Evolutionary conservation across 192 early-diverging fungal genomes (phyloP), one percentile per base, ranked within the genome.

Genomic region (Diversispora epigaea): DNA sequence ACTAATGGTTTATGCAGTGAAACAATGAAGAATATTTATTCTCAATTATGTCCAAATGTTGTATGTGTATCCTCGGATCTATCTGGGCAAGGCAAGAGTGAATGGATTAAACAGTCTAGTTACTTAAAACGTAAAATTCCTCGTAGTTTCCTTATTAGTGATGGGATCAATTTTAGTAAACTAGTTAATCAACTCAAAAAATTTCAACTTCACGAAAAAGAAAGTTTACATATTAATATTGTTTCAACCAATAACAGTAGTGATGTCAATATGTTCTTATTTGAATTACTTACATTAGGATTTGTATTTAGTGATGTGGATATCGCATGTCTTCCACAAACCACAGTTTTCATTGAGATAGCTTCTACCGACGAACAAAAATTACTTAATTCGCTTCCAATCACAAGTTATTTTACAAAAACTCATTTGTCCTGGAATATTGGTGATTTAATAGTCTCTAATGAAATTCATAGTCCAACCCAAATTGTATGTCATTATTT

Each of bases 221-320:
- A 69, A 40, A 50, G 19, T 55, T 43, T 77, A 46, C 76, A 77
- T 41, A 45, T 77, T 8, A 71, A 68, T 73, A 77, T 77, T 12
- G 21, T 70, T 7, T 61, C 60, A 8, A 10, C 68, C 1, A 21
- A 62, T 44, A 7, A 73, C 63, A 57, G 56, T 43, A 43, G 25
- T 41, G 76, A 77, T 22, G 60, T 77, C 9, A 77, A 77, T 52
- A 64, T 72, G 43, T 71, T 77, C 19, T 43, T 77, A 8, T 77
- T 77, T 50, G 58, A 77, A 39, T 32, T 77, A 22, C 61, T 77
- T 10, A 64, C 62, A 6, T 66, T 77, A 6, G 66, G 70, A 9
- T 63, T 77, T 4, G 57, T 73, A 9, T 71, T 56, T 21, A 45
- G 49, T 52, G 44, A 60, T 39, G 21, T 52, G 8, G 46, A 69